Conservation (phyloP, 2,329 filamentous ascomycete genomes). For the Mollisiaceae sp. region DNA sequence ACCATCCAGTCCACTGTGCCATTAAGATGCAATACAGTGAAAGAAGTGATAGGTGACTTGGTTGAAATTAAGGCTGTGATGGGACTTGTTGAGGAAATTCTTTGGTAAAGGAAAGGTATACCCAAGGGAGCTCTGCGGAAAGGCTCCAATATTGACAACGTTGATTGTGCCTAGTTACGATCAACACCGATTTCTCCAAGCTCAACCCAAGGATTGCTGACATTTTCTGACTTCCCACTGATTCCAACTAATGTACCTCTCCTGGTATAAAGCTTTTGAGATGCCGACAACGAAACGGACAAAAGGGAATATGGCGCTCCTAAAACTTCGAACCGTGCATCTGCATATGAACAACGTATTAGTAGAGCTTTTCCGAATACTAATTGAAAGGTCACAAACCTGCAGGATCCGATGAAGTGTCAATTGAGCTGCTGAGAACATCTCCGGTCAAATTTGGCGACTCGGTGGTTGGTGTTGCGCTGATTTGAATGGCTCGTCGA, state of each 20-base stretch:
- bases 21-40: constrained; percentile 87
- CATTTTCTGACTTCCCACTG: constrained; percentile 89
- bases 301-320: constrained; percentile 92
- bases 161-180: constrained; percentile 75
- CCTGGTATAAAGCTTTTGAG: constrained; percentile 90
- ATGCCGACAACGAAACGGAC: constrained; percentile 90
- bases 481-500: constrained; percentile 67
- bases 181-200: background rate
- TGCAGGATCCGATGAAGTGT: constrained; percentile 43
- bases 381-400: constrained; percentile 26
- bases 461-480: constrained; percentile 62
- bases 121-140: constrained; percentile 79
- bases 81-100: constrained; percentile 84
- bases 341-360: constrained; percentile 50
- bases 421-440: constrained; percentile 58
- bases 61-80: constrained; percentile 88
- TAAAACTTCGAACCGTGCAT: constrained; percentile 93
- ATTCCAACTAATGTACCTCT: constrained; percentile 90
- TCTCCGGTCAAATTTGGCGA: constrained; percentile 56
- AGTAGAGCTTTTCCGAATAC: constrained; percentile 6
- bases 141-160: constrained; percentile 84
- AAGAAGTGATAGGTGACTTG: constrained; percentile 83
- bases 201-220: constrained; percentile 47
- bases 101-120: constrained; percentile 94
- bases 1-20: constrained; percentile 96